phyloP scores from a whole-genome alignment of 169 alveolate genomes.

The Eimeria zaria region DNA sequence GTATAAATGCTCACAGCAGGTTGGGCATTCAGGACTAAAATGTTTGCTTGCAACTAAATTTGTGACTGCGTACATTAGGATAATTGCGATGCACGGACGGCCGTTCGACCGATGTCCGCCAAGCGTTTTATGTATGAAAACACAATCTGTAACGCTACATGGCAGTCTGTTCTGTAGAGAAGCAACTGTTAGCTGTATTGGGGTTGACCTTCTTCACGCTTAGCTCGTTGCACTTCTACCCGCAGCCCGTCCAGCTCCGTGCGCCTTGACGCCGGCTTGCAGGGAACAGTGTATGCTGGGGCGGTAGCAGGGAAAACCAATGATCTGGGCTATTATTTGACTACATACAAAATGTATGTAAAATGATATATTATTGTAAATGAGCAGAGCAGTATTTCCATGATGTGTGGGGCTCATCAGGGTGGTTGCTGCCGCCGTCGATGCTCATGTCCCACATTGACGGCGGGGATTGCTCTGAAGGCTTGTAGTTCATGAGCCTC shows the following conservation, averaged over 20 bases:
- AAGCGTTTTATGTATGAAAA: not conserved
- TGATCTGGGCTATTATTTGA: not conserved
- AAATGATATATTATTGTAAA: too few relatives aligned
- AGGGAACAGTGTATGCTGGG: not conserved
- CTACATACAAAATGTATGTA: too few relatives aligned
- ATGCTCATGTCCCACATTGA: conserved; percentile 10
- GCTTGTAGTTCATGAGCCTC: not conserved
- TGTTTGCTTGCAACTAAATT: not conserved
- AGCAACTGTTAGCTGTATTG: not conserved
- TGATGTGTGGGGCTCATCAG: not conserved
- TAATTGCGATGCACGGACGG: not conserved
- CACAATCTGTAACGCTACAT: not conserved
- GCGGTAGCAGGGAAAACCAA: not conserved
- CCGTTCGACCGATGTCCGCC: not conserved
- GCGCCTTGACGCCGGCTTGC: not conserved
- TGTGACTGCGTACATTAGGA: not conserved
- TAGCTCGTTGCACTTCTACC: not conserved
- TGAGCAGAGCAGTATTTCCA: not conserved
- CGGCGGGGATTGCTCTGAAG: not conserved
- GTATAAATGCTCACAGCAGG: not conserved
- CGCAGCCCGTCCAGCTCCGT: not conserved
- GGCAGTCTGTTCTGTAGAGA: not conserved
- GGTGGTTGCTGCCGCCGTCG: not conserved
- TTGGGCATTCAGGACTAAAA: not conserved
- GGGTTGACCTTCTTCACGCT: not conserved